Evolutionary conservation across 768 basidiomycete genomes (phyloP).

Genomic region (Harrya chromipes): DNA sequence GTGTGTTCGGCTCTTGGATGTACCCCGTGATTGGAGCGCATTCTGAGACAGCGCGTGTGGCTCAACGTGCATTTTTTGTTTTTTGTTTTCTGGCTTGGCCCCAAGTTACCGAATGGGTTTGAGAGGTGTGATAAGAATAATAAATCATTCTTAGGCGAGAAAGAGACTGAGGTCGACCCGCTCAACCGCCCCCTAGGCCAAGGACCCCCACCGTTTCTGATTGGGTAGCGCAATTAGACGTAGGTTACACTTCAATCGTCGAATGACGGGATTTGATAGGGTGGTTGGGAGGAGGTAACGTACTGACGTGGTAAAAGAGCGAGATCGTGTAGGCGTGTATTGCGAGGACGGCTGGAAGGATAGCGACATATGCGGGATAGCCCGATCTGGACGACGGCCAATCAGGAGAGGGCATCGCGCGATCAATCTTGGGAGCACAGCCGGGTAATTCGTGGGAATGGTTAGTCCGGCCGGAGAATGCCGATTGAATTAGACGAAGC

Average conservation of each 20-base stretch:
- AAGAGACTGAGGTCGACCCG: constrained; percentile 11
- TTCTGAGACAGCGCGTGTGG: constrained; percentile 2
- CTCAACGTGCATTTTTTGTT: not conserved
- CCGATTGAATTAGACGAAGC: no score
- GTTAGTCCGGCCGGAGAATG: constrained; percentile 9
- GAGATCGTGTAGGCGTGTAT: not conserved
- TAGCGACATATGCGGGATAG: not conserved
- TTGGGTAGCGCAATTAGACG: constrained; percentile 9
- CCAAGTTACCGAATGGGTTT: constrained; percentile 23
- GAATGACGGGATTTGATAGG: constrained; percentile 4
- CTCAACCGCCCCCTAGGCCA: constrained; percentile 1
- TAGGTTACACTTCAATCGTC: constrained; percentile 7
- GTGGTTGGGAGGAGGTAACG: constrained; percentile 9
- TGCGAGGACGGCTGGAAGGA: not conserved
- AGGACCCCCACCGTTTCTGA: not conserved
- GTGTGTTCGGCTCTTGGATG: constrained; percentile 14
- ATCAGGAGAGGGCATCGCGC: constrained; percentile 14
- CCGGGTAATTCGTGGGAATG: constrained; percentile 26
- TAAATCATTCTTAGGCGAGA: constrained; percentile 6
- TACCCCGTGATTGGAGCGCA: constrained; percentile 1
- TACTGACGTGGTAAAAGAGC: constrained; percentile 9
- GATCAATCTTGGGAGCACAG: constrained; percentile 27
- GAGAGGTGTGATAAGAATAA: constrained; percentile 1
- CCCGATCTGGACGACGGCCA: constrained; percentile 6
- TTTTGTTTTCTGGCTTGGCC: constrained; percentile 1